A percentile compares a stretch with the other conserved stretches of the same genome.
Conservation (phyloP, 805 yeast genomes). For the Ogataea paraovalis region DNA sequence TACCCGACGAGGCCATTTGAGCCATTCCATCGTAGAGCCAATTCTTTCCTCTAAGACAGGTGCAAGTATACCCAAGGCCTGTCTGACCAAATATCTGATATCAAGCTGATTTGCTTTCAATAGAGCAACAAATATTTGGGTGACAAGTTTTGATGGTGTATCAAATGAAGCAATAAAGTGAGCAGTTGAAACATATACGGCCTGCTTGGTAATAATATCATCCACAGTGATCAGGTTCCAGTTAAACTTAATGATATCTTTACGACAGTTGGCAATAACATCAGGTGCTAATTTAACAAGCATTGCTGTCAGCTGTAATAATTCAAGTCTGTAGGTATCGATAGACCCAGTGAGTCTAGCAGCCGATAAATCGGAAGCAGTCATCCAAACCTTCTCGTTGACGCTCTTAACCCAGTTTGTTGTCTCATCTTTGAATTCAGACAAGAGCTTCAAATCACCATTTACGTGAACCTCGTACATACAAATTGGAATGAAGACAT, state of each 20-base stretch:
- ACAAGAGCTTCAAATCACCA: conserved; percentile 32
- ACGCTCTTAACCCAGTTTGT: conserved; percentile 65
- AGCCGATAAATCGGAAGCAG: conserved; percentile 48
- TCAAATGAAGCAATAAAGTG: conserved; percentile 84
- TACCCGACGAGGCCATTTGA: conserved; percentile 92
- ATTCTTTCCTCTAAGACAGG: conserved; percentile 77
- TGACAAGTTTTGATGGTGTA: conserved; percentile 82
- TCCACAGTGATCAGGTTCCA: conserved; percentile 92
- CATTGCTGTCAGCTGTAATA: conserved; percentile 76
- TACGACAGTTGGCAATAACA: conserved; percentile 55
- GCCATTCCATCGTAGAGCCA: conserved; percentile 66
- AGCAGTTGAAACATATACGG: conserved; percentile 86
- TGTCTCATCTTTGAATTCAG: conserved; percentile 11
- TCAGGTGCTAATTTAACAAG: conserved; percentile 66
- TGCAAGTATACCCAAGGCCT: conserved; percentile 83
- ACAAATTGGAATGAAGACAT: conserved; percentile 62
- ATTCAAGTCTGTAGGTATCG: conserved; percentile 71
- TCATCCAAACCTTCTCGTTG: conserved; percentile 69
- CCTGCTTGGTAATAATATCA: conserved; percentile 84
- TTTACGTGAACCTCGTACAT: conserved; percentile 52
- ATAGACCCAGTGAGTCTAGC: conserved; percentile 60
- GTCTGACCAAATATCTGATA: conserved; percentile 75
- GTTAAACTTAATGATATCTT: conserved; percentile 86
- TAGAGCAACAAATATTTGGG: conserved; percentile 88
- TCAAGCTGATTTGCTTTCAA: conserved; percentile 82